These are phyloP conservation scores for Scedosporium apiospermum DNA, from an alignment of 2,329 filamentous ascomycete genomes.

Conservation along the genomic window DNA sequence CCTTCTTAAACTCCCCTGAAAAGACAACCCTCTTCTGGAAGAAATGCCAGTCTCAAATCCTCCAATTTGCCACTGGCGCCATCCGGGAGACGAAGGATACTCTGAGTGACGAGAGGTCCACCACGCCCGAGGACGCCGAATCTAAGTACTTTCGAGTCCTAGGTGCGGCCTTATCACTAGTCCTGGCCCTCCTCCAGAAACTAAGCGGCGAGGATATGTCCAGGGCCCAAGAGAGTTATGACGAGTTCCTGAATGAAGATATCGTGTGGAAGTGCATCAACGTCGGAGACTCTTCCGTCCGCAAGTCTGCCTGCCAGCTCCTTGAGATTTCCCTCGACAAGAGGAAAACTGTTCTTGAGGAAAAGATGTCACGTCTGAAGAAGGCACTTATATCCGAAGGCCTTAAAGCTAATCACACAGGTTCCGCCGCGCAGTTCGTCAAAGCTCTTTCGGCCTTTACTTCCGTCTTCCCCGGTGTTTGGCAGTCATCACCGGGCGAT, in stretches of 20 bases:
- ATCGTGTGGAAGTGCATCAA: conserved; percentile 59
- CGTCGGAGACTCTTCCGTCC: conserved; percentile 45
- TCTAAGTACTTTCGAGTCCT: conserved; percentile 76
- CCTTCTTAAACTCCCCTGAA: conserved; percentile 69
- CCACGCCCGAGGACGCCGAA: conserved; percentile 74
- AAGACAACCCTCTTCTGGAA: conserved; percentile 71
- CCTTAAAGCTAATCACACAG: conserved; percentile 60
- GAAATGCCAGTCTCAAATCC: conserved; percentile 69
- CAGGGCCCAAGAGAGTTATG: conserved; percentile 53
- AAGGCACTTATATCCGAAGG: conserved; percentile 61
- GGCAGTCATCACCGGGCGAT: conserved; percentile 37
- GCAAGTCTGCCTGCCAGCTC: conserved; percentile 42
- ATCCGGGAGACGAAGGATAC: conserved; percentile 72
- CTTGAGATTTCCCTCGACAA: conserved; percentile 32
- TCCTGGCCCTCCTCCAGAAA: conserved; percentile 41
- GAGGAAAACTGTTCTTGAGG: conserved; percentile 10
- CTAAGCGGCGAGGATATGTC: conserved; percentile 42
- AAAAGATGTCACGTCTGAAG: conserved; percentile 37
- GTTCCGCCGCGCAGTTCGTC: conserved; percentile 64
- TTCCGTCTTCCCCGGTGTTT: conserved; percentile 54
- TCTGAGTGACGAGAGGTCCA: conserved; percentile 80
- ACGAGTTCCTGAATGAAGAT: conserved; percentile 56
- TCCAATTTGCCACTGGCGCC: conserved; percentile 74
- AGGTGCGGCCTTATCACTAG: conserved; percentile 43
- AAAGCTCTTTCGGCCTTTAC: conserved; percentile 60